Base-by-base conservation (phyloP, 75 land plant species). In the Selaginella moellendorffii region DNA sequence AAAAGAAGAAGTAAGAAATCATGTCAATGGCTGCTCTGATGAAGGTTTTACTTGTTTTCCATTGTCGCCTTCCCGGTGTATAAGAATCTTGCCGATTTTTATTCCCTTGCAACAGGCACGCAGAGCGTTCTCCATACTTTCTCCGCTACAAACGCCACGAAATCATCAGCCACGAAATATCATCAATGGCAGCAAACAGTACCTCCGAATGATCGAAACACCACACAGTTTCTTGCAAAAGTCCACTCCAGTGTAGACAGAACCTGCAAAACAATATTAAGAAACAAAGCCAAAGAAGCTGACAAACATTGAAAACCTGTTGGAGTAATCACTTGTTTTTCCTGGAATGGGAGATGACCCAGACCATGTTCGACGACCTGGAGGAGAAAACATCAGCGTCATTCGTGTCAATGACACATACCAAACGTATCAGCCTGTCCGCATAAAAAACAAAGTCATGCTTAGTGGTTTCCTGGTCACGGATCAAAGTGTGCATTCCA, bases 341-440 rank as follows among this genome's bases (percentile, higher is more conserved):
- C 97, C 30, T 80, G 86, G 68, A 90, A 90, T 2, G 97, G 97
- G 27, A 90, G 77, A 79, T 86, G 90, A 25, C 97, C 97, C 9
- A 90, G 81, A 30, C 97, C 97, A 79, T 90, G 92, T 59, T 90
- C 97, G 68, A 90, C 97, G 62, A 90, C 93, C 93, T 88, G 54
- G 30, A 24, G 10, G 14, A 36, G 46, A 5, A 36, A 36, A 5
- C 46, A 14, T 36, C 10, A 14, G 46, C 46, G 46, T 36, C 14
- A 14, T 36, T 5, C 14, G 46, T 36, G 46, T 5, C 14, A 5
- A 36, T 36, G n/a, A n/a, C n/a, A n/a, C 80, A 25, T 62, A 87
- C 90, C 86, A 88, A 62, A 24, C 93, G 85, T 63, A 84, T 88
- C 65, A 88, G 80, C 10, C 93, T 78, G 54, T 88, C 93, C 26